These are phyloP conservation scores for Rhizophagus prolifer DNA, from an alignment of 192 early-diverging fungal species.

Conservation along the genomic window DNA sequence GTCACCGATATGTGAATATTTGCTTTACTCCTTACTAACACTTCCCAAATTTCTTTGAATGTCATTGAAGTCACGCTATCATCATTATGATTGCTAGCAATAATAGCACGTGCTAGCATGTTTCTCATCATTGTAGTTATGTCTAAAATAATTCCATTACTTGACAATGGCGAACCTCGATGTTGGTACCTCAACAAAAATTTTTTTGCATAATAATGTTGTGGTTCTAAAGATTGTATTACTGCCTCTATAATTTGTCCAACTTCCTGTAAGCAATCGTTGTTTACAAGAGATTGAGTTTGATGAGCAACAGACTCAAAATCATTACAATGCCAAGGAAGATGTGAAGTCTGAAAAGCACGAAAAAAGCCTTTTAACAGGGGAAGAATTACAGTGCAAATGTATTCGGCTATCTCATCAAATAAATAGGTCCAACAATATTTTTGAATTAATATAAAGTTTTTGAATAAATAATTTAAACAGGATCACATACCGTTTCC, in stretches of 20 bases:
- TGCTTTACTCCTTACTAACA: constrained; percentile 36
- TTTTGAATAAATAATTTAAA: background rate
- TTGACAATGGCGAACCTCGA: constrained; percentile 48
- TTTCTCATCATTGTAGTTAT: constrained; percentile 54
- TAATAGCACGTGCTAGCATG: constrained; percentile 49
- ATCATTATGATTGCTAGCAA: constrained; percentile 21
- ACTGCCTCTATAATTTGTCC: constrained; percentile 39
- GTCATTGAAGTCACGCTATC: constrained; percentile 21
- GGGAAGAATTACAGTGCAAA: constrained; percentile 57
- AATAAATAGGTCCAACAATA: background rate
- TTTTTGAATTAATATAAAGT: background rate
- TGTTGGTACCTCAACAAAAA: constrained; percentile 48
- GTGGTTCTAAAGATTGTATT: constrained; percentile 37
- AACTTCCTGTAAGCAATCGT: constrained; percentile 46
- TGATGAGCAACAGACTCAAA: constrained; percentile 48
- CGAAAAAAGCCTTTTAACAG: constrained; percentile 58
- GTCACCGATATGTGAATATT: constrained; percentile 18
- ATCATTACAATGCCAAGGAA: constrained; percentile 46
- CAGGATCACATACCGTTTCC: constrained; percentile 30
- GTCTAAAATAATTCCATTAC: constrained; percentile 52
- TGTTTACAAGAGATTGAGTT: constrained; percentile 49
- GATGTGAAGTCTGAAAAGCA: constrained; percentile 50
- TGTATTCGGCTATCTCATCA: constrained; percentile 37
- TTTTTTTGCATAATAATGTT: constrained; percentile 46
- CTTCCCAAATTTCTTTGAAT: constrained; percentile 44